Evolutionary conservation across 257 asterid genomes (phyloP), one percentile per base, ranked within the genome.

Genomic region (Fraxinus quadrangulata): DNA sequence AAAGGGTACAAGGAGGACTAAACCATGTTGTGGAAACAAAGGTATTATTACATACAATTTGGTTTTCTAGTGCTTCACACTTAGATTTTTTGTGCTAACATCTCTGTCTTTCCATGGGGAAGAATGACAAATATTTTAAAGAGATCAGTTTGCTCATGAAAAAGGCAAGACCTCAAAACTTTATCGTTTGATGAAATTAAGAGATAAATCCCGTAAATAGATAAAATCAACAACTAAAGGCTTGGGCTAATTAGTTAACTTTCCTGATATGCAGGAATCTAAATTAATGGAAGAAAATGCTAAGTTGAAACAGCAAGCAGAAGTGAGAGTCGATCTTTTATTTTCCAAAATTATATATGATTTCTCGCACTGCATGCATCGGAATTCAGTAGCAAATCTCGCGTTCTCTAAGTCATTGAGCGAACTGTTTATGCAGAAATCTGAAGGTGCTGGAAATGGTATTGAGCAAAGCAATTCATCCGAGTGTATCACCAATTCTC

Each of bases 101-200:
- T 47, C 23, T 11, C 14, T 16, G 36, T 39, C 34, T 77, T 74
- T 49, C 14, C 26, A 63, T 81, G 24, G 83, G 36, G 68, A 88
- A 93, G 97, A 83, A 87, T 63, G 95, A 87, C 47, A 86, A 16
- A 76, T 82, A 71, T 30, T 59, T 84, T 81, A 83, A 74, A 74
- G 96, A 94, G 85, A 88, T 94, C 73, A 74, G 71, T 79, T 39
- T 54, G 83, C 83, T 89, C 75, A 89, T 85, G 89, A 79, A 78
- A 79, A 90, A 90, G 97, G 98, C 78, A 70, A 80, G 90, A 83
- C 72, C 72, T 14, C 7, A n/a, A n/a, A 67, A 59, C 51, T 77
- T 59, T 14, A 21, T 68, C 33, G 17, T 24, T 61, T 1, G 13
- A 61, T 11, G 6, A 24, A 24, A 61, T 45, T 45, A 45, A 45